Conservation (phyloP, 345 rosid species). For the Rhodomyrtus tomentosa region DNA sequence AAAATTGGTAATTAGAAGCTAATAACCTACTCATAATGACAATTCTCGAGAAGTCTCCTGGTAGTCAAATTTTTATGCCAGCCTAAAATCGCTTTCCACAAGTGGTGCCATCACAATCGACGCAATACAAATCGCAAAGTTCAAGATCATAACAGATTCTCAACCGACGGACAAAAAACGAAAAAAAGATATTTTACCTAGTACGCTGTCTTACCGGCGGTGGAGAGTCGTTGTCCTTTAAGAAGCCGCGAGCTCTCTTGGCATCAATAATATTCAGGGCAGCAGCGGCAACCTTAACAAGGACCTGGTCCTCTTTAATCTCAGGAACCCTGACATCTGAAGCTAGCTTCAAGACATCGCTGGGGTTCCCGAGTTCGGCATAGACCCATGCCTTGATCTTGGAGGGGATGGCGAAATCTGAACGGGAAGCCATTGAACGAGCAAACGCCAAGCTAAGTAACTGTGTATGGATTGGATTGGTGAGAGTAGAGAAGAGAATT, state of each 20-base stretch:
- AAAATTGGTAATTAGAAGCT: not conserved
- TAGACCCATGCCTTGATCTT: slow-evolving; percentile 81
- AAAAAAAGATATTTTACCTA: not conserved
- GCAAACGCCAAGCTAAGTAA: not conserved
- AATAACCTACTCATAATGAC: not conserved
- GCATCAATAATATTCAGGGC: slow-evolving; percentile 82
- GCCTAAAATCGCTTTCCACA: not conserved
- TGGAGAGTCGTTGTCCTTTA: slow-evolving; percentile 69
- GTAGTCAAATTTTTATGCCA: not conserved
- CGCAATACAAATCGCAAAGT: not conserved
- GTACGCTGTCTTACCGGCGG: slow-evolving; percentile 37
- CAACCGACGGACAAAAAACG: not conserved
- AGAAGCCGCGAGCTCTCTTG: slow-evolving; percentile 65
- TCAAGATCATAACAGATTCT: not conserved
- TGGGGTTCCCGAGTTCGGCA: slow-evolving; percentile 47
- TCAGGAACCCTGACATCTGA: slow-evolving; percentile 52
- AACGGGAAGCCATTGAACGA: not conserved
- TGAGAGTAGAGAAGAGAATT: not conserved
- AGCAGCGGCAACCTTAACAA: slow-evolving; percentile 72
- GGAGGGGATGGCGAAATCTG: slow-evolving; percentile 14
- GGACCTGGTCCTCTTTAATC: slow-evolving; percentile 64
- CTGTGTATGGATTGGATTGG: not conserved
- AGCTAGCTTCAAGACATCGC: slow-evolving; percentile 54
- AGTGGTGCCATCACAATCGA: not conserved
- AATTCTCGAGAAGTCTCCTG: not conserved